Evolutionary conservation across 805 yeast genomes (phyloP).

Genomic region (Metschnikowia kunwiensis): DNA sequence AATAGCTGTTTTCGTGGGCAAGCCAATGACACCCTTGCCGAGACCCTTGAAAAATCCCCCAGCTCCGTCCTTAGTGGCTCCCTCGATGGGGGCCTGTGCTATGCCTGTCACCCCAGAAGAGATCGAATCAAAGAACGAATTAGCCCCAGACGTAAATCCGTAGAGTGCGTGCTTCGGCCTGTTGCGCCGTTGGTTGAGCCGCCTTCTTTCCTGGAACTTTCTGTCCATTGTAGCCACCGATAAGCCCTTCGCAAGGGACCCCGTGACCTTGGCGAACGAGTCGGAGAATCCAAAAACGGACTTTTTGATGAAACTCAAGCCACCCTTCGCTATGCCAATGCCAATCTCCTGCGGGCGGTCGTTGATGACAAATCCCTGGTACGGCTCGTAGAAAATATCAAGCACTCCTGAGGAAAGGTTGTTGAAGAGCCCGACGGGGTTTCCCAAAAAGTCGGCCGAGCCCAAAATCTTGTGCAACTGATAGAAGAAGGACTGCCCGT

Average conservation of each 20-base stretch:
- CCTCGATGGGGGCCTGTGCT: conserved; percentile 87
- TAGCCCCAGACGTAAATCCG: conserved; percentile 83
- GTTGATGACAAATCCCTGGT: conserved; percentile 89
- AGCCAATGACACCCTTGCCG: conserved; percentile 91
- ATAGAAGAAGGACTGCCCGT: conserved; percentile 86
- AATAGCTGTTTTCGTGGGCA: conserved; percentile 95
- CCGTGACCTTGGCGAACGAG: conserved; percentile 88
- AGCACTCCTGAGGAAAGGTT: conserved; percentile 91
- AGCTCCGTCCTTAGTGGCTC: conserved; percentile 86
- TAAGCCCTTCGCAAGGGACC: conserved; percentile 90
- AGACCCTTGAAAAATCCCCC: conserved; percentile 89
- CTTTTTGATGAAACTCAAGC: conserved; percentile 88
- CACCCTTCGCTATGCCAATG: conserved; percentile 93
- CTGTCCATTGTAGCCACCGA: conserved; percentile 87
- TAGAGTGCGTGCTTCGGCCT: conserved; percentile 80
- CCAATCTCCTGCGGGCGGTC: conserved; percentile 97
- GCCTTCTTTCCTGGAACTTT: conserved; percentile 76
- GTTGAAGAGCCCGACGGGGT: conserved; percentile 95
- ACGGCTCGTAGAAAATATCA: conserved; percentile 96
- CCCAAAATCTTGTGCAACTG: conserved; percentile 92
- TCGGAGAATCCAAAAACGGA: conserved; percentile 94
- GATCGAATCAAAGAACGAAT: conserved; percentile 80
- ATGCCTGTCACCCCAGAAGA: conserved; percentile 87
- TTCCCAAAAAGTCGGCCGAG: conserved; percentile 93
- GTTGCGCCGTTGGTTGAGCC: conserved; percentile 71